Conservation (phyloP, 192 early-diverging fungal species). For the Chytriomyces sp. region DNA sequence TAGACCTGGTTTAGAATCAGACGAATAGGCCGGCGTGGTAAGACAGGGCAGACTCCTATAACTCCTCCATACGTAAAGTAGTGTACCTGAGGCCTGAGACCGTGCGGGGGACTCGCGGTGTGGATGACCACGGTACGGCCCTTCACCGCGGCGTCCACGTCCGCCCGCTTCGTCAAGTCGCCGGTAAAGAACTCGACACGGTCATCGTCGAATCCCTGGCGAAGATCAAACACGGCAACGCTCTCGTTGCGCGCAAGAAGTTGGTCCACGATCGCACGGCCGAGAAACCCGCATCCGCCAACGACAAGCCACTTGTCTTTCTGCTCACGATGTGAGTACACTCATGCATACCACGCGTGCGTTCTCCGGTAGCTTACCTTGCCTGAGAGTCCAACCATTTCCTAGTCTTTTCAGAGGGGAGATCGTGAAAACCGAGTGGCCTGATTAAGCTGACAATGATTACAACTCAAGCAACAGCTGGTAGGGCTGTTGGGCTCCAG, state of each 20-base stretch:
- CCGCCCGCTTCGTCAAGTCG: slow-evolving; percentile 58
- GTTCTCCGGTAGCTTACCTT: too few relatives aligned
- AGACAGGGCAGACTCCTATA: background rate
- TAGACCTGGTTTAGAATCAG: background rate
- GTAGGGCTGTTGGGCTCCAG: too few relatives aligned
- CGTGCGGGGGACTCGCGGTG: slow-evolving; percentile 85
- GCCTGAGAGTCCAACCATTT: too few relatives aligned
- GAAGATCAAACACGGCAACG: slow-evolving; percentile 85
- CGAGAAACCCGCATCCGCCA: slow-evolving; percentile 90
- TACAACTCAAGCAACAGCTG: too few relatives aligned
- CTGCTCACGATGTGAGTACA: too few relatives aligned
- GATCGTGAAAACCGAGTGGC: too few relatives aligned
- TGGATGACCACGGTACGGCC: slow-evolving; percentile 80
- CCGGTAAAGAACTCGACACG: slow-evolving; percentile 53
- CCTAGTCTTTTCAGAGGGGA: too few relatives aligned
- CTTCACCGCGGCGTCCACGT: slow-evolving; percentile 62
- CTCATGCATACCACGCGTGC: too few relatives aligned
- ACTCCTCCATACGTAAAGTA: slow-evolving; percentile 57
- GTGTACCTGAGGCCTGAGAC: slow-evolving; percentile 64
- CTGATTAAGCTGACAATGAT: too few relatives aligned
- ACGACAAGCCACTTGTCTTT: slow-evolving; percentile 35
- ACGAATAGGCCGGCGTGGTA: background rate
- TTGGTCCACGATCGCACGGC: slow-evolving; percentile 72
- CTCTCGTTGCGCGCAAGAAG: slow-evolving; percentile 61
- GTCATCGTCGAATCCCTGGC: slow-evolving; percentile 30